phyloP scores from a whole-genome alignment of 1,284 basidiomycete genomes.

The Apiotrichum gracile region DNA sequence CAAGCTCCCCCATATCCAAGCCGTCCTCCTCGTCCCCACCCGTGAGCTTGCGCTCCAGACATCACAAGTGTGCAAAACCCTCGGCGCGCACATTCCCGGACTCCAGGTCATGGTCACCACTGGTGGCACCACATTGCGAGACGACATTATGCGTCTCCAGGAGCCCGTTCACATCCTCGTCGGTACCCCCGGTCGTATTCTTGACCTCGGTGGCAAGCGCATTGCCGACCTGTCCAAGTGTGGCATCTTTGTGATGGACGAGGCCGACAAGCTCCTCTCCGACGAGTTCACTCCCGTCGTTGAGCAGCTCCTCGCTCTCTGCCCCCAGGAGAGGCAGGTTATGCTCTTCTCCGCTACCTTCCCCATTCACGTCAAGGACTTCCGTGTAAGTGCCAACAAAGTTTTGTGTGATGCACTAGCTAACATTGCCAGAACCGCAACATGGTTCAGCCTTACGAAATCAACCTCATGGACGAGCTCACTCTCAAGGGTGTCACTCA shows the following conservation, averaged over 20 bases:
- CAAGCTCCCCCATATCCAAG: slow-evolving; percentile 83
- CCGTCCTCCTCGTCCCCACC: slow-evolving; percentile 86
- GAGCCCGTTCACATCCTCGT: slow-evolving; percentile 94
- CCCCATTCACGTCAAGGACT: slow-evolving; percentile 98
- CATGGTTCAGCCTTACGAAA: slow-evolving; percentile 94
- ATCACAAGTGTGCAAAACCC: slow-evolving; percentile 92
- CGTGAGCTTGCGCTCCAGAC: slow-evolving; percentile 94
- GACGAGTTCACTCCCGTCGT: slow-evolving; percentile 98
- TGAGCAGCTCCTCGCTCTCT: slow-evolving; percentile 84
- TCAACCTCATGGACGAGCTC: slow-evolving; percentile 99
- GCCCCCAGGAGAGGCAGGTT: slow-evolving; percentile 84
- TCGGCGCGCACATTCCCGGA: slow-evolving; percentile 86
- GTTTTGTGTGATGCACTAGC: background rate
- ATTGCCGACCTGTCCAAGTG: slow-evolving; percentile 93
- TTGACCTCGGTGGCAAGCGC: slow-evolving; percentile 88
- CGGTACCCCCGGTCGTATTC: slow-evolving; percentile 91
- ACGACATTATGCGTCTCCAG: slow-evolving; percentile 89
- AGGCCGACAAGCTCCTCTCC: slow-evolving; percentile 95
- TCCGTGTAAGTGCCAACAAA: slow-evolving; percentile 55
- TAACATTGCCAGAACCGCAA: slow-evolving; percentile 70
- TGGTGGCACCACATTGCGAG: slow-evolving; percentile 94
- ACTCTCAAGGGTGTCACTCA: slow-evolving; percentile 97
- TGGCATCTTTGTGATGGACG: slow-evolving; percentile 97
- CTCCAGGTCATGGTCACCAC: slow-evolving; percentile 99
- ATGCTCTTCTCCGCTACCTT: slow-evolving; percentile 99